Evolutionary conservation across 1,284 basidiomycete species (phyloP), one percentile per base, ranked within the genome.

Genomic region (Crepidotus sp.): DNA sequence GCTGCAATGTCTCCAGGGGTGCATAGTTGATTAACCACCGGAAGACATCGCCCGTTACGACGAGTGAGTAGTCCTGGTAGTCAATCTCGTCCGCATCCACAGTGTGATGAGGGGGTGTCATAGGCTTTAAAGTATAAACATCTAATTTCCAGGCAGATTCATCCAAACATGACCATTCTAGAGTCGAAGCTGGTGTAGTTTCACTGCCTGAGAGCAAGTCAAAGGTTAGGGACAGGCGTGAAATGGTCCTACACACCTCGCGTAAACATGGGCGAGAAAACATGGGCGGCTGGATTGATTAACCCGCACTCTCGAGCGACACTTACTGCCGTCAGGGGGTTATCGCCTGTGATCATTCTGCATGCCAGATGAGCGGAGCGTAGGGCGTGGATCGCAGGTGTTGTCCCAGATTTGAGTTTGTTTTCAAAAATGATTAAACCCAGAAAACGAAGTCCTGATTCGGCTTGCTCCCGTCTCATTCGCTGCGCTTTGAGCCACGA

Each of bases 391-490:
- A 99, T 97, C 15, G 90, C 92, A 14, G 92, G 88, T 0, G 89
- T 73, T 0, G 96, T 97, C 7, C 87, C 93, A 4, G 88, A 80
- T 62, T 99, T 99, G 51, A 99, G 72, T 67, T 97, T 93, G 71
- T 99, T 99, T 64, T 99, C 96, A 59, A 99, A 99, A 45, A 99
- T 94, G 59, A 98, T 86, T 34, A 99, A 70, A 5, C 96, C 96
- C 10, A 98, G 75, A 69, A 99, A 99, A 38, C 82, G 83, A 7
- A 99, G 70, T 30, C 80, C 80, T 9, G 83, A 88, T 61, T 99
- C 96, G 14, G 93, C 95, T 65, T 95, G 89, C 59, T 98, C 95
- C 29, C 95, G 76, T 62, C 90, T 93, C 80, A 99, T 85, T 38
- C 90, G 80, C 64, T 99, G 96, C 1, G 96, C 96, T 61, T 89